Evolutionary conservation across 768 basidiomycete genomes (phyloP), one percentile per base, ranked within the genome.

Genomic region (Russula sp.): DNA sequence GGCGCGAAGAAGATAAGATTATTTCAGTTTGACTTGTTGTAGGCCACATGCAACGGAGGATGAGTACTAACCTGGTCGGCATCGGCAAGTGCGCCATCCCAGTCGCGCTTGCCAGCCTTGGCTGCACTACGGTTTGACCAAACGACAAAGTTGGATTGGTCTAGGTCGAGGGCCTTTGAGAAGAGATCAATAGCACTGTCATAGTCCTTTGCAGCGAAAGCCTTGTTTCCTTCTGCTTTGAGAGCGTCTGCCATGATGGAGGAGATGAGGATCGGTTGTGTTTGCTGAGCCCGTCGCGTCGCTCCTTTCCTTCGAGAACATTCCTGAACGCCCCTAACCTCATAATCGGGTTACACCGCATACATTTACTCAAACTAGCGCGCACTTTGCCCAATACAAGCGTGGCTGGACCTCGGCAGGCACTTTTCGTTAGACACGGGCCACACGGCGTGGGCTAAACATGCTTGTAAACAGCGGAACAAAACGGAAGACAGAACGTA

Each of bases 171-270:
- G 22, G 91, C 95, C 71, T 92, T 82, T 5, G 84, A 80, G 76
- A 92, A 93, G 54, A 89, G 78, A 72, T 88, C 83, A 79, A 92
- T 90, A 8, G 95, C 94, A 70, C 82, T 85, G 78, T 92, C 87
- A 77, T 91, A 97, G 71, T 97, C 85, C 74, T 94, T 97, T 61
- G 92, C 92, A 44, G 90, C 81, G 77, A 98, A 98, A 24, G 95
- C 94, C 73, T 94, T 94, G 82, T 98, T 98, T 72, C 94, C 95
- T 72, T 85, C 85, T 72, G 92, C 90, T 79, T 98, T 98, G 69
- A 97, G 80, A 64, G 84, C 78, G 73, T 76, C 72, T 58, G 67
- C 66, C 68, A 65, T 65, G 59, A 16, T 61, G 34, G 28, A 28
- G n/a, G 30, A 24, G 18, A 51, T 13, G 48, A 6, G 16, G 49